A percentile compares a stretch with the other conserved stretches of the same genome.
phyloP scores from a whole-genome alignment of 1,139 yeast genomes.

The Taiozyma sp. region DNA sequence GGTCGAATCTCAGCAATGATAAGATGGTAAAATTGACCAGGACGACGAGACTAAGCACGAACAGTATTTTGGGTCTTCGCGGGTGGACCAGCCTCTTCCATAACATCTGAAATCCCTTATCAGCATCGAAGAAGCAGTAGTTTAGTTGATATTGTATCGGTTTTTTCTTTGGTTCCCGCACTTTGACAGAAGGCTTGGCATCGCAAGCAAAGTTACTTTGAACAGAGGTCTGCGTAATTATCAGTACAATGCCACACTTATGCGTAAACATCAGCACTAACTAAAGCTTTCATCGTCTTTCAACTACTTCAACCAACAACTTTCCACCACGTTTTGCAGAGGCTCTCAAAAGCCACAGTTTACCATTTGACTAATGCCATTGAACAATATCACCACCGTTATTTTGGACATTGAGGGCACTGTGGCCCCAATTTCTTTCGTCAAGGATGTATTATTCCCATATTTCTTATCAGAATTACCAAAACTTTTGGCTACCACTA shows the following conservation, averaged over 20 bases:
- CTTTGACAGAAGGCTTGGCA: background rate
- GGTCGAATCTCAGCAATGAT: background rate
- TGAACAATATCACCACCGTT: constrained; percentile 25
- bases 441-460: constrained; percentile 64
- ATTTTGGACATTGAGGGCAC: constrained; percentile 88
- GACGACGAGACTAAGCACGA: background rate
- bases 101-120: background rate
- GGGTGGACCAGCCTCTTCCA: background rate
- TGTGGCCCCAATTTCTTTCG: constrained; percentile 85
- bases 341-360: too few species aligned
- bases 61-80: background rate
- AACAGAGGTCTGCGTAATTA: too few species aligned
- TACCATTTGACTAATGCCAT: constrained; percentile 1
- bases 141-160: background rate
- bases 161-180: background rate
- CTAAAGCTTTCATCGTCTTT: background rate
- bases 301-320: too few species aligned
- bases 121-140: background rate
- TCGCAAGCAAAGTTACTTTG: too few species aligned
- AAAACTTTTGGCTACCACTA: constrained; percentile 25
- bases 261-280: background rate
- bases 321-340: too few species aligned
- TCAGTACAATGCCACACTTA: too few species aligned
- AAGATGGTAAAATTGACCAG: background rate
- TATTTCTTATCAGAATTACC: constrained; percentile 35